phyloP scores from a whole-genome alignment of 371 early-diverging fungal species.

The Circinella umbellata region DNA sequence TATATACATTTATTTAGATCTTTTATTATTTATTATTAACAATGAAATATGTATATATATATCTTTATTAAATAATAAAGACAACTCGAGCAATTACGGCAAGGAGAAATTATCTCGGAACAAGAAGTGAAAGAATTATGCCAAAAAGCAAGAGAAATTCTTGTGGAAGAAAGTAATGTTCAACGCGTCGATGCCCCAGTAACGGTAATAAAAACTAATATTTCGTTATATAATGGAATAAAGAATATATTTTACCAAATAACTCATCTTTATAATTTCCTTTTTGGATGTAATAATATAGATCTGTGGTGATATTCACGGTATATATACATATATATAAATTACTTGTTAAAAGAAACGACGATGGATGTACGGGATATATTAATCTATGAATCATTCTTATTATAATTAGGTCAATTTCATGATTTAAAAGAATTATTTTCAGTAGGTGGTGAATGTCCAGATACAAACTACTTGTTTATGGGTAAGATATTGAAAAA shows the following conservation, averaged over 20 bases:
- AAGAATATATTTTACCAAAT: not conserved
- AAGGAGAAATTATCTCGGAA: slow-evolving; percentile 93
- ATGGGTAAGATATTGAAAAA: slow-evolving; percentile 75
- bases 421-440: slow-evolving; percentile 97
- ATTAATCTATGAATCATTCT: not conserved
- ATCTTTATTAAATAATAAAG: slow-evolving; percentile 33
- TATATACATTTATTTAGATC: not conserved
- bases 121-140: slow-evolving; percentile 93
- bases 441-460: slow-evolving; percentile 94
- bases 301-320: slow-evolving; percentile 99
- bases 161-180: slow-evolving; percentile 96
- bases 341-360: not conserved
- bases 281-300: slow-evolving; percentile 19
- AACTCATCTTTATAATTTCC: no score
- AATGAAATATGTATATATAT: no score
- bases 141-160: slow-evolving; percentile 91
- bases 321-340: slow-evolving; percentile 18
- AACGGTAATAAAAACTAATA: slow-evolving; percentile 64
- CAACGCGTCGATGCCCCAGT: slow-evolving; percentile 97
- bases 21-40: not conserved
- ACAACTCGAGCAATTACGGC: slow-evolving; percentile 85
- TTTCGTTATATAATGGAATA: not conserved
- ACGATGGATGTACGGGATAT: not conserved
- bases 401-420: slow-evolving; percentile 76
- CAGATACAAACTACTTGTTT: slow-evolving; percentile 96